phyloP scores from a whole-genome alignment of 495 filamentous ascomycete genomes.

The Hypomontagnella submonticulosa region DNA sequence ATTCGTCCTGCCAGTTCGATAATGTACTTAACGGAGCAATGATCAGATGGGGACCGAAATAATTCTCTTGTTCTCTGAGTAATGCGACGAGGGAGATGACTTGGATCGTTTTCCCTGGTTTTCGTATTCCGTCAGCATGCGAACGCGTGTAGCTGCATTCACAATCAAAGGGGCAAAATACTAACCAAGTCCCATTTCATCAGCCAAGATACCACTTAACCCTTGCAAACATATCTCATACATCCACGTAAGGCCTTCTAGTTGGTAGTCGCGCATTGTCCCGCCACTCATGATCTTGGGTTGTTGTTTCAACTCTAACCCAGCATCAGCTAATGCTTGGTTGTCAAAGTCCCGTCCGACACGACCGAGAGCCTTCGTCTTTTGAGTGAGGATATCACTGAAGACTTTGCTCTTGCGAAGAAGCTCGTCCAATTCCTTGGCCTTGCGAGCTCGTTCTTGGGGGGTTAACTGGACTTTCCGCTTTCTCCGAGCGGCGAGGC shows the following conservation, averaged over 20 bases:
- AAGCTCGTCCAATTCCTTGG: constrained; percentile 62
- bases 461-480: constrained; percentile 61
- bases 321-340: constrained; percentile 75
- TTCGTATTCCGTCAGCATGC: neutral
- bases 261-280: constrained; percentile 91
- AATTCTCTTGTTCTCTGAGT: constrained; percentile 83
- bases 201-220: constrained; percentile 92
- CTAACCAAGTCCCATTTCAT: constrained; percentile 93
- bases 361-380: constrained; percentile 64
- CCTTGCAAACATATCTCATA: constrained; percentile 85
- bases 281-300: constrained; percentile 87
- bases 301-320: constrained; percentile 82
- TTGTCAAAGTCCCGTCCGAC: constrained; percentile 64
- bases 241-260: constrained; percentile 95
- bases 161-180: neutral
- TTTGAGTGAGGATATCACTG: constrained; percentile 64
- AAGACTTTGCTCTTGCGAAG: constrained; percentile 60
- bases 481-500: constrained; percentile 55
- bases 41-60: constrained; percentile 86
- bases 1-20: constrained; percentile 97
- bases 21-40: constrained; percentile 90
- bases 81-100: constrained; percentile 92
- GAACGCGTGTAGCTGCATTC: too few relatives aligned
- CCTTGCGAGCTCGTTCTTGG: constrained; percentile 63
- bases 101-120: constrained; percentile 82